Evolutionary conservation across 768 basidiomycete genomes (phyloP).

Genomic region (Vararia minispora): DNA sequence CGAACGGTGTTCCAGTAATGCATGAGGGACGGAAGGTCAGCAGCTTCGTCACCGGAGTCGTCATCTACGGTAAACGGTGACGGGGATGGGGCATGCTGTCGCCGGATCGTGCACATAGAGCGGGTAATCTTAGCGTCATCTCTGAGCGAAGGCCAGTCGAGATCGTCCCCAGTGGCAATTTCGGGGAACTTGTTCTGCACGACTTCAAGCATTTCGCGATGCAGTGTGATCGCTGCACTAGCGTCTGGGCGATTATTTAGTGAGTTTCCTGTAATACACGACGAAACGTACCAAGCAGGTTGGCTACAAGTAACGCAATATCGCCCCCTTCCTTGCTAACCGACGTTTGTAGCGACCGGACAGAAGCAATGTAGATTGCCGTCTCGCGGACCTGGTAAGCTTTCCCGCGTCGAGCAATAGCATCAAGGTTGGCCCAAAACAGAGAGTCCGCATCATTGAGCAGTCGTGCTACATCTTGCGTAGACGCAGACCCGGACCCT

Average conservation of each 20-base stretch:
- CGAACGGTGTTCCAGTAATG: slow-evolving; percentile 55
- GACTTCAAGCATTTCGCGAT: slow-evolving; percentile 77
- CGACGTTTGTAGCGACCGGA: slow-evolving; percentile 70
- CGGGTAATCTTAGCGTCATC: too few species aligned
- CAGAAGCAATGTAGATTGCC: slow-evolving; percentile 54
- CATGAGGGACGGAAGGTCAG: slow-evolving; percentile 25
- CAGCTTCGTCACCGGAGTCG: slow-evolving; percentile 27
- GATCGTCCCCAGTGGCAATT: slow-evolving; percentile 39
- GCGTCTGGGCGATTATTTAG: slow-evolving; percentile 38
- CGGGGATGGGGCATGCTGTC: too few species aligned
- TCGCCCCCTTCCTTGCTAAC: slow-evolving; percentile 48
- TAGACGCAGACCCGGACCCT: slow-evolving; percentile 29
- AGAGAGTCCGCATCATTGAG: slow-evolving; percentile 60
- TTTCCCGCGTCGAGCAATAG: slow-evolving; percentile 45
- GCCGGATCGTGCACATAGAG: too few species aligned
- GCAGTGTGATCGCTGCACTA: slow-evolving; percentile 66
- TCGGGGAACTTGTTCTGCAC: slow-evolving; percentile 60
- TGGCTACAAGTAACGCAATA: slow-evolving; percentile 44
- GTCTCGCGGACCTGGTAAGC: slow-evolving; percentile 69
- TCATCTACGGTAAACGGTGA: slow-evolving; percentile 20
- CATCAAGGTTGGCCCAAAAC: slow-evolving; percentile 53
- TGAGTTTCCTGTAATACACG: neutral
- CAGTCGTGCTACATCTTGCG: slow-evolving; percentile 45
- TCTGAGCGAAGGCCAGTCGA: slow-evolving; percentile 63
- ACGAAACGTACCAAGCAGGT: slow-evolving; percentile 43